Base-by-base conservation (phyloP, 2,329 filamentous ascomycete genomes). In the Grosmannia serpens region DNA sequence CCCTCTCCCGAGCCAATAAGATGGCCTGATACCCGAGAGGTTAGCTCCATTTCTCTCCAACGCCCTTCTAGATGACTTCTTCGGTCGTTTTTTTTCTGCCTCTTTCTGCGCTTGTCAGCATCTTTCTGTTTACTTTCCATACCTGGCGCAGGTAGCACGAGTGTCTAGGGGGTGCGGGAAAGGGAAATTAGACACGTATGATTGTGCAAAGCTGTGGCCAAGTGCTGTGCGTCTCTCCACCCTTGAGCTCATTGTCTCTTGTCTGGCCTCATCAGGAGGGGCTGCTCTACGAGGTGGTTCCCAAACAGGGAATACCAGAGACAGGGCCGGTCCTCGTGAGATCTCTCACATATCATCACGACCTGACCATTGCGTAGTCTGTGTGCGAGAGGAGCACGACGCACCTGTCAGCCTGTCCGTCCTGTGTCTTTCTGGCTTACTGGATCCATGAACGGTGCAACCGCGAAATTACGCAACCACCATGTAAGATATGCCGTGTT, bases 331-430 rank as follows among this genome's bases (percentile, higher is more conserved):
- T 26, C 33, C 33, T 27, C 29, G 31, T 35, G 29, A 49, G 46
- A 49, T 49, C 46, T 49, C 46, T 15, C 26, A 49, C 46, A 26
- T 26, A 24, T 11, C 24, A 49, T 26, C 24, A 24, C 46, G 24
- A 26, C 46, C 46, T 49, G 38, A 29, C 53, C 17, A 10, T 22
- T 54, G 52, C 52, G 24, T 27, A 20, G 35, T 20, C 20, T 27
- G 33, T 52, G 24, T 51, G 33, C 35, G 38, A 20, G 11, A 20
- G 17, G 56, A 33, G n/a, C 41, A 31, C 17, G 41, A 38, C 31
- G 26, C 55, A 51, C 55, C 55, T 56, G 55, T 56, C 55, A 56
- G 44, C 46, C 29, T 38, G 46, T 35, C 46, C 44, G 38, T 31
- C 53, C 27, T 38, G 55, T 41, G 22, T 31, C 52, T 24, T 55